These are phyloP conservation scores for Leccinum fuscescens DNA, from an alignment of 1,284 basidiomycete species.

Conservation along the genomic window DNA sequence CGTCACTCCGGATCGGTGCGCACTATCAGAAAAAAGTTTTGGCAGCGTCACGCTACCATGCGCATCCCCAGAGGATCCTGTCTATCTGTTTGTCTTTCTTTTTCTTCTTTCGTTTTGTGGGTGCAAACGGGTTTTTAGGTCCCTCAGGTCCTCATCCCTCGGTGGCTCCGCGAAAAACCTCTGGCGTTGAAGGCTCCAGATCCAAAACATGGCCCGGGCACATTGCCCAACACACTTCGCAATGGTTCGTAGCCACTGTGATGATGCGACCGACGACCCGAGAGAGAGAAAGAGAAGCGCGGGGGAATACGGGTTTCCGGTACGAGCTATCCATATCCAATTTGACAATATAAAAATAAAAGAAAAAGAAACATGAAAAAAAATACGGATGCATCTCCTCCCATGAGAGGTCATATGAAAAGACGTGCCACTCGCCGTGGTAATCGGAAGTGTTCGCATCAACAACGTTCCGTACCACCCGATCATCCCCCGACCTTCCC, in stretches of 20 bases:
- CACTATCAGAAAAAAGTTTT: constrained; percentile 4
- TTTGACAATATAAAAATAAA: constrained; percentile 9
- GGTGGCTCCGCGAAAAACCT: constrained; percentile 7
- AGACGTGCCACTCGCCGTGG: constrained; percentile 20
- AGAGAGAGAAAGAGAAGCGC: neutral
- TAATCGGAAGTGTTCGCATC: constrained; percentile 20
- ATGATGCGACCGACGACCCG: neutral
- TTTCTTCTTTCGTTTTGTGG: constrained; percentile 5
- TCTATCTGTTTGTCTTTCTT: neutral
- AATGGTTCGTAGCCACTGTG: neutral
- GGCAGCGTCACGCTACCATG: constrained; percentile 5
- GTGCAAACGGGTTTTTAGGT: neutral
- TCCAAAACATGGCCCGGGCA: constrained; percentile 12
- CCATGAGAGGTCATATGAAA: constrained; percentile 29
- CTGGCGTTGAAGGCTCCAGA: constrained; percentile 13
- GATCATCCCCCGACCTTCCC: constrained; percentile 10
- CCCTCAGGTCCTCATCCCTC: constrained; percentile 1
- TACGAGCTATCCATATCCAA: constrained; percentile 19
- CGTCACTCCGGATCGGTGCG: constrained; percentile 14
- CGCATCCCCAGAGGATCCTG: constrained; percentile 8
- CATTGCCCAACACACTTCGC: constrained; percentile 7
- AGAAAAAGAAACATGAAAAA: neutral
- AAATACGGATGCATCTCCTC: constrained; percentile 5
- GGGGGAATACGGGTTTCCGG: constrained; percentile 12
- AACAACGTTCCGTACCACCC: constrained; percentile 16